These are phyloP conservation scores for Saturnispora saitoi DNA, from an alignment of 805 yeast genomes.

Conservation along the genomic window DNA sequence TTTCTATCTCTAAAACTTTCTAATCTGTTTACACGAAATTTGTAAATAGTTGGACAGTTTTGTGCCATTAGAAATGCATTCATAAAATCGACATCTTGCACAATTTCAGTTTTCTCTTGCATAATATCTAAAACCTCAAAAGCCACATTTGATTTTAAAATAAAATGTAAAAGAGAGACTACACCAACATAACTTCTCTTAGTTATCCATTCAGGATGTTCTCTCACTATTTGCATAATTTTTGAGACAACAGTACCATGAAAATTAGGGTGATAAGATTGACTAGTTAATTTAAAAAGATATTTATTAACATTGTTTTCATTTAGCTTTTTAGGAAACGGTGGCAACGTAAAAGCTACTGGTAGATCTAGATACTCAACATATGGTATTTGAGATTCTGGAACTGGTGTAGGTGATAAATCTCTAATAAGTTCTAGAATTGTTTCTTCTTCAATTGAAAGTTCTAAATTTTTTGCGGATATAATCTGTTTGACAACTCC, in stretches of 20 bases:
- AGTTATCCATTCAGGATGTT: constrained; percentile 13
- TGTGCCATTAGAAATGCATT: constrained; percentile 19
- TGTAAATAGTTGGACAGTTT: constrained; percentile 14
- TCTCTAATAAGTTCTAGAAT: constrained; percentile 19
- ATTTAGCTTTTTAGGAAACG: constrained; percentile 9
- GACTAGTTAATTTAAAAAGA: constrained; percentile 15
- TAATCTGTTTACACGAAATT: constrained; percentile 15
- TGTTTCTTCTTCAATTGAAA: constrained; percentile 13
- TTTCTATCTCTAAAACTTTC: constrained; percentile 13
- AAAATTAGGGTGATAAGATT: constrained; percentile 13
- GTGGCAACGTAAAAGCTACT: constrained; percentile 14
- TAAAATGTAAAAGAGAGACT: constrained; percentile 17
- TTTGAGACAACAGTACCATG: constrained; percentile 13
- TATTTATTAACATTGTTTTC: constrained; percentile 14
- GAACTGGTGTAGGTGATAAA: constrained; percentile 18
- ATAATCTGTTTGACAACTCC: neutral
- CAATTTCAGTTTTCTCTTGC: constrained; percentile 15
- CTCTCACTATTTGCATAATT: constrained; percentile 11
- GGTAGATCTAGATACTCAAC: constrained; percentile 18
- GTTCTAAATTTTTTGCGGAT: neutral
- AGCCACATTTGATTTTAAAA: constrained; percentile 13
- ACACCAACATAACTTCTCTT: constrained; percentile 17
- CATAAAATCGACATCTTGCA: constrained; percentile 24
- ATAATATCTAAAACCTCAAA: constrained; percentile 17
- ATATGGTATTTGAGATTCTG: constrained; percentile 15